phyloP scores from a whole-genome alignment of 2,329 filamentous ascomycete genomes.

The Ophiostoma ips region DNA sequence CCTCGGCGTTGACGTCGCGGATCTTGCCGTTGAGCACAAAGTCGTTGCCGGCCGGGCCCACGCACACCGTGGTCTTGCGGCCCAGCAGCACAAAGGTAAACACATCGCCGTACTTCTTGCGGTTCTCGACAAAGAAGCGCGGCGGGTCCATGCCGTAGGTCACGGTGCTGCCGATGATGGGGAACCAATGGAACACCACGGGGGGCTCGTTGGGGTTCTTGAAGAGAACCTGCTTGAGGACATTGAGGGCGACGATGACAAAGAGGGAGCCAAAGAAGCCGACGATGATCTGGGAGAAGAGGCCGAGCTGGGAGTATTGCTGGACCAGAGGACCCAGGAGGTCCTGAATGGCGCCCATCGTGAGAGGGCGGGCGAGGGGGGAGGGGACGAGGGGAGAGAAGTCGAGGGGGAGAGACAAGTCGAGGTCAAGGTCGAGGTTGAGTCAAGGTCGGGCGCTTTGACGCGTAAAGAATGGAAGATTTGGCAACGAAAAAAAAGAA shows the following conservation, averaged over 20 bases:
- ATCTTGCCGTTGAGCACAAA: constrained; percentile 43
- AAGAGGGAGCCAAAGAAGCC: constrained; percentile 30
- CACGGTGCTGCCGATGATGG: constrained; percentile 78
- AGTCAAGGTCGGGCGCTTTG: not conserved
- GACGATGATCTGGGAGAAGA: constrained; percentile 33
- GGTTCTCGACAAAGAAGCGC: constrained; percentile 64
- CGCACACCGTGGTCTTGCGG: constrained; percentile 33
- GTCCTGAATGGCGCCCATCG: constrained; percentile 44
- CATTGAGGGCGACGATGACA: constrained; percentile 58
- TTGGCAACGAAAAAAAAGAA: not conserved
- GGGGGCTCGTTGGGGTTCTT: constrained; percentile 72
- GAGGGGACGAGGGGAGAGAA: not conserved
- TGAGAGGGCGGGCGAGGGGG: not conserved
- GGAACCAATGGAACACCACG: constrained; percentile 68
- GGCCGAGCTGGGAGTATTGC: constrained; percentile 34
- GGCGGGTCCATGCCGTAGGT: constrained; percentile 93
- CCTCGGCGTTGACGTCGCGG: constrained; percentile 38
- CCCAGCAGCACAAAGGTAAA: constrained; percentile 42
- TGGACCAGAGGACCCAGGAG: constrained; percentile 35
- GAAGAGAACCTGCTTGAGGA: constrained; percentile 65
- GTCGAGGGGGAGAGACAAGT: not conserved
- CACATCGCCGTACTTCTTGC: constrained; percentile 44
- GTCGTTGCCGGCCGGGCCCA: constrained; percentile 38
- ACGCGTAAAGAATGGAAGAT: not conserved
- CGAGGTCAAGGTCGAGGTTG: not conserved